These are phyloP conservation scores for Iberis amara DNA, from an alignment of 441 rosid species.

Conservation along the genomic window DNA sequence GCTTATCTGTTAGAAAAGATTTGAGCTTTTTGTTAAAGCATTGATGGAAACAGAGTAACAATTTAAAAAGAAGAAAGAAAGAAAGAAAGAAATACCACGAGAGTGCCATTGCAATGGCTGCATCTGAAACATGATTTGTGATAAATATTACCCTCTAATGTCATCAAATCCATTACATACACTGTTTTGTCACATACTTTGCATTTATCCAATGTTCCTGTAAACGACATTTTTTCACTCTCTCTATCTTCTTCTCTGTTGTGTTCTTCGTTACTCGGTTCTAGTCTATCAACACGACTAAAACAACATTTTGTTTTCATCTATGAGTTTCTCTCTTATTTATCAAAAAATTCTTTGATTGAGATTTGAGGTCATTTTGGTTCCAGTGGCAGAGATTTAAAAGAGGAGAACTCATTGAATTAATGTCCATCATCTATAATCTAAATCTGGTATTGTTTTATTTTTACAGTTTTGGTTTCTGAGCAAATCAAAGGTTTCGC, in stretches of 20 bases:
- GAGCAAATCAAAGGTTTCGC: conserved; percentile 14
- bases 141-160: conserved; percentile 74
- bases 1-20: conserved; percentile 50
- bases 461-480: neutral
- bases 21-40: neutral
- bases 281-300: conserved; percentile 10
- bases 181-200: conserved; percentile 91
- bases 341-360: neutral
- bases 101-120: conserved; percentile 85
- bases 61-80: neutral
- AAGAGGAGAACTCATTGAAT: conserved; percentile 15
- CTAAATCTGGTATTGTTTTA: conserved; percentile 19
- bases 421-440: neutral
- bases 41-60: conserved; percentile 3
- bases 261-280: conserved; percentile 6
- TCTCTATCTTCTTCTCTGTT: neutral
- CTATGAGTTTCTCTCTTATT: conserved; percentile 2
- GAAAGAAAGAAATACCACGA: conserved; percentile 41
- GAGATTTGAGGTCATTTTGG: conserved; percentile 4
- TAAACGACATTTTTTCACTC: conserved; percentile 53
- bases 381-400: conserved; percentile 19
- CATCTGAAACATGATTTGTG: conserved; percentile 86
- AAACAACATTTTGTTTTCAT: conserved; percentile 8
- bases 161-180: conserved; percentile 68
- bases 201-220: conserved; percentile 91